Conservation (phyloP, 1,284 basidiomycete species). For the Moesziomyces globuligerus region DNA sequence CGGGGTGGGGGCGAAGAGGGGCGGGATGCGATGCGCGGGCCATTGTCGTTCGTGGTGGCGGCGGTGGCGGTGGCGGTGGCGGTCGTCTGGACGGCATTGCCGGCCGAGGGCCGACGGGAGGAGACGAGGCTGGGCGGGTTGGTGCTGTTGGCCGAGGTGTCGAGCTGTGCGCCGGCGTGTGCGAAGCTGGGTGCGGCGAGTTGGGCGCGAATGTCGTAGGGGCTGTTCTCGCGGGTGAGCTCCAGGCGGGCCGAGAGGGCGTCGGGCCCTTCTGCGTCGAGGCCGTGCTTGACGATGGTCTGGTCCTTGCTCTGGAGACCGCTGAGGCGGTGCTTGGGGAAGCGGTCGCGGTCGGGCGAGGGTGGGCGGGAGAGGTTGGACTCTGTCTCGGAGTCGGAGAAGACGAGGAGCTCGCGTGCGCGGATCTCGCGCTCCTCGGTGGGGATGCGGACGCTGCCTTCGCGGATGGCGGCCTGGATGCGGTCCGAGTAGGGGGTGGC, state of each 20-base stretch:
- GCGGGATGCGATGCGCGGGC: constrained; percentile 12
- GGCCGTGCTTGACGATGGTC: constrained; percentile 55
- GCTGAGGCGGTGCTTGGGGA: constrained; percentile 58
- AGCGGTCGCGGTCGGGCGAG: constrained; percentile 53
- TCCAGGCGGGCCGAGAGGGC: constrained; percentile 39
- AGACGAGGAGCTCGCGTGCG: constrained; percentile 51
- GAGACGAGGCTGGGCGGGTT: constrained; percentile 26
- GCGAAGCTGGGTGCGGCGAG: constrained; percentile 24
- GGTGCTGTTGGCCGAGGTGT: constrained; percentile 24
- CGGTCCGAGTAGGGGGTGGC: constrained; percentile 45
- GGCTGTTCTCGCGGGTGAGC: constrained; percentile 54
- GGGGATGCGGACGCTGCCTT: constrained; percentile 39
- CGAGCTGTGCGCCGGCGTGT: constrained; percentile 15
- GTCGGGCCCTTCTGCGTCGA: constrained; percentile 23
- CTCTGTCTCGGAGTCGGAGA: constrained; percentile 59
- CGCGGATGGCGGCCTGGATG: constrained; percentile 46
- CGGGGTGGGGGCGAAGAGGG: constrained; percentile 53
- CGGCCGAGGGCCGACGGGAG: constrained; percentile 33
- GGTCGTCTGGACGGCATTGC: constrained; percentile 5
- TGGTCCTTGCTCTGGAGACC: constrained; percentile 58
- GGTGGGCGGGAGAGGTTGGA: constrained; percentile 61
- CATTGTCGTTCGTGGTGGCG: constrained; percentile 10
- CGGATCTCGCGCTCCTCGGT: constrained; percentile 53
- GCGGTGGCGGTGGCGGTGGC: constrained; percentile 4
- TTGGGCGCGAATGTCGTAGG: constrained; percentile 45